Evolutionary conservation across 768 basidiomycete species (phyloP).

Genomic region (Termitomyces sp.): DNA sequence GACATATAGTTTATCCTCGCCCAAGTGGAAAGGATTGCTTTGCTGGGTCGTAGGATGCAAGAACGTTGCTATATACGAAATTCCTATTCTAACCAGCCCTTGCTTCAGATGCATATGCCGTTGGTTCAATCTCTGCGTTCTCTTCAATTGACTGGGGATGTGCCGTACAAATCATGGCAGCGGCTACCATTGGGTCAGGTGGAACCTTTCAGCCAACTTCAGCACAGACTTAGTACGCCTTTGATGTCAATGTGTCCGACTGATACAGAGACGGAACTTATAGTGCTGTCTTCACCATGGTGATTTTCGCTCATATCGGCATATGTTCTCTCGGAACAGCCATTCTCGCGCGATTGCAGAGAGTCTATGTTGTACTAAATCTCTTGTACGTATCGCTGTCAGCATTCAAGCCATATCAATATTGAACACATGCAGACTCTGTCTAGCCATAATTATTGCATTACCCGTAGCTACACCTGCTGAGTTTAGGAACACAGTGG

Average conservation of each 20-base stretch:
- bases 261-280: neutral
- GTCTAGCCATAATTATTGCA: constrained; percentile 64
- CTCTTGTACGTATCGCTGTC: constrained; percentile 45
- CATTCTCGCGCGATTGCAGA: constrained; percentile 67
- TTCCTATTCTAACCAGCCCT: neutral
- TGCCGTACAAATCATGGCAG: constrained; percentile 56
- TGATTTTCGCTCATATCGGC: constrained; percentile 60
- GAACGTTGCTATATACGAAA: constrained; percentile 17
- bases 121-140: constrained; percentile 40
- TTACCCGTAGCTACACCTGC: constrained; percentile 62
- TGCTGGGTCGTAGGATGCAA: constrained; percentile 70
- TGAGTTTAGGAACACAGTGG: constrained; percentile 57
- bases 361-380: constrained; percentile 66
- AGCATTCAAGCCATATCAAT: neutral
- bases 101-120: constrained; percentile 41
- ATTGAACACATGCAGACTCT: constrained; percentile 40
- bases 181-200: constrained; percentile 37
- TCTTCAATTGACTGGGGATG: constrained; percentile 65
- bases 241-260: neutral
- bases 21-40: constrained; percentile 55
- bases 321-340: constrained; percentile 70
- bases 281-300: constrained; percentile 66
- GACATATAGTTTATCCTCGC: constrained; percentile 59
- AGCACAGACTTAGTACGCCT: constrained; percentile 29
- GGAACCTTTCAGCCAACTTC: constrained; percentile 27